A percentile compares a stretch with the other conserved stretches of the same genome.
phyloP scores from a whole-genome alignment of 2,329 filamentous ascomycete species.

The Pseudocercospora fuligena region DNA sequence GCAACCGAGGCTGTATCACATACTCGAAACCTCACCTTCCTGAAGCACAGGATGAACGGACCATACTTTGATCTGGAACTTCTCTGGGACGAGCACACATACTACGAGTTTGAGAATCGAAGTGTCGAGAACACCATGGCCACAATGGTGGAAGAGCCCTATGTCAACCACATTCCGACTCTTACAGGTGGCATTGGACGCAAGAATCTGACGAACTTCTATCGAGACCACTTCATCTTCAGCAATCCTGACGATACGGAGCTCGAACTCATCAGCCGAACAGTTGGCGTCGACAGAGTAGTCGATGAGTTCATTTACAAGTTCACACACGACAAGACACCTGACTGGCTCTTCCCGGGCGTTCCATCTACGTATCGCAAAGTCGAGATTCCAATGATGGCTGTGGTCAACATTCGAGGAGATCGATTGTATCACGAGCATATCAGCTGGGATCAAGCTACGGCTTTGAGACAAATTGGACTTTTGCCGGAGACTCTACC shows the following conservation, averaged over 20 bases:
- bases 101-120: conserved; percentile 71
- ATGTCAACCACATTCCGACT: conserved; percentile 78
- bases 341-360: conserved; percentile 70
- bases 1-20: conserved; percentile 65
- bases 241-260: conserved; percentile 70
- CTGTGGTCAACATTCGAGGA: conserved; percentile 70
- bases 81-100: conserved; percentile 79
- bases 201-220: conserved; percentile 66
- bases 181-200: conserved; percentile 71
- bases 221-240: conserved; percentile 75
- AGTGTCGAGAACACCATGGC: conserved; percentile 75
- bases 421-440: conserved; percentile 73
- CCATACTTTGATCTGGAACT: conserved; percentile 75
- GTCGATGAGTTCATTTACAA: conserved; percentile 72
- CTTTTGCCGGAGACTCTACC: conserved; percentile 68
- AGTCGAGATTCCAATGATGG: conserved; percentile 66
- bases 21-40: conserved; percentile 66
- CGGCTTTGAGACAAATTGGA: conserved; percentile 64
- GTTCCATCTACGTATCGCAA: conserved; percentile 61
- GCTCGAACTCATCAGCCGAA: conserved; percentile 72
- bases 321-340: conserved; percentile 65
- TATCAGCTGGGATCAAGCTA: conserved; percentile 72
- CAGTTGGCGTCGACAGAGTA: conserved; percentile 72
- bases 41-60: conserved; percentile 67
- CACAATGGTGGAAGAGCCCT: conserved; percentile 81